These are phyloP conservation scores for Tanozyma kutaoensis DNA, from an alignment of 805 yeast species.

Conservation along the genomic window DNA sequence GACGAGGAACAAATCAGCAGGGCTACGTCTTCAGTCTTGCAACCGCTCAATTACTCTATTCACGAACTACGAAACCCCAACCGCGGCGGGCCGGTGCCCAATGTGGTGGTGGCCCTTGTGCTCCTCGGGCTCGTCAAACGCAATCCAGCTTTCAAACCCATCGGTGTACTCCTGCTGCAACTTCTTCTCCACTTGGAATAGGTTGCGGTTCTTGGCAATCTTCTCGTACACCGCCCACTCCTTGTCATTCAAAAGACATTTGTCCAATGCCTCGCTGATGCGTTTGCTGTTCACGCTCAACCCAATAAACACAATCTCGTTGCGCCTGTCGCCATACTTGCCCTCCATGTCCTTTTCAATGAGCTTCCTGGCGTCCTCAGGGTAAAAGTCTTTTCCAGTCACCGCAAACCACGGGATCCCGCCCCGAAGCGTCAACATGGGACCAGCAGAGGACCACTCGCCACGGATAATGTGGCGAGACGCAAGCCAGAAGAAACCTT, in stretches of 20 bases:
- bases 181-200: slow-evolving; percentile 16
- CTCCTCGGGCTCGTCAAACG: slow-evolving; percentile 6
- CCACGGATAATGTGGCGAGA: slow-evolving; percentile 25
- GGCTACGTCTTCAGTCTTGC: too few relatives aligned
- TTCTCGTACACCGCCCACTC: slow-evolving; percentile 17
- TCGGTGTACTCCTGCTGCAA: slow-evolving; percentile 19
- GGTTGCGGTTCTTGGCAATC: slow-evolving; percentile 11
- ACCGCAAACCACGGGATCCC: slow-evolving; percentile 31
- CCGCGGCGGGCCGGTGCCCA: too few relatives aligned
- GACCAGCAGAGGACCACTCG: slow-evolving; percentile 32
- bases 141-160: slow-evolving; percentile 31
- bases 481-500: slow-evolving; percentile 34
- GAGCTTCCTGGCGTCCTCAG: slow-evolving; percentile 15
- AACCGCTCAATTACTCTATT: too few relatives aligned
- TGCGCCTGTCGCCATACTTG: slow-evolving; percentile 28
- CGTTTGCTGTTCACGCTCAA: slow-evolving; percentile 14
- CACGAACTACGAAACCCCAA: too few relatives aligned
- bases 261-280: slow-evolving; percentile 17
- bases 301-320: slow-evolving; percentile 34
- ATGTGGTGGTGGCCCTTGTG: neutral
- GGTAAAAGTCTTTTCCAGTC: slow-evolving; percentile 16
- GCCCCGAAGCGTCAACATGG: slow-evolving; percentile 25
- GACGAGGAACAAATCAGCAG: too few relatives aligned
- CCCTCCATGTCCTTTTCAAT: slow-evolving; percentile 24
- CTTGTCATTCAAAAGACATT: slow-evolving; percentile 25